phyloP scores from a whole-genome alignment of 2,329 filamentous ascomycete genomes.

The Claviceps humidiphila region DNA sequence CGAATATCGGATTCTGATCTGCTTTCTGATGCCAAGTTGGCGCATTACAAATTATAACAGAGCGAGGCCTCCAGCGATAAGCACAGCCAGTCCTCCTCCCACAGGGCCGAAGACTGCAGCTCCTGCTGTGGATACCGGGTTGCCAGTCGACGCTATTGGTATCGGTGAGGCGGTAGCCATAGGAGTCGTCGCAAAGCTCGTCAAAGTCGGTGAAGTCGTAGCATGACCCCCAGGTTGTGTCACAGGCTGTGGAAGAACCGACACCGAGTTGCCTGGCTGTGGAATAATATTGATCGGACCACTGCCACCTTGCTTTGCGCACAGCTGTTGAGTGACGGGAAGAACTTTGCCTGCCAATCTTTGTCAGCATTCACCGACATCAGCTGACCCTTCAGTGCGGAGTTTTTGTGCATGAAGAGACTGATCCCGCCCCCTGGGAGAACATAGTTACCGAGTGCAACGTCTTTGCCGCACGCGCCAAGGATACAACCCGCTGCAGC shows the following conservation, averaged over 20 bases:
- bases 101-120: background rate
- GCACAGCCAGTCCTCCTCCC: background rate
- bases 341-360: conserved; percentile 16
- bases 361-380: background rate
- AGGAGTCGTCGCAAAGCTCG: background rate
- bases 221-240: background rate
- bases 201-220: background rate
- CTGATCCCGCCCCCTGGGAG: too few relatives aligned
- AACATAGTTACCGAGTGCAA: conserved; percentile 15
- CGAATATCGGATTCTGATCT: too few relatives aligned
- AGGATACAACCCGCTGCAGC: conserved; percentile 17
- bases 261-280: background rate
- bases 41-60: background rate
- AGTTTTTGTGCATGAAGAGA: too few relatives aligned
- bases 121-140: background rate
- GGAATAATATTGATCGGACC: background rate
- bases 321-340: conserved; percentile 16
- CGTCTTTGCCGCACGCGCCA: conserved; percentile 15
- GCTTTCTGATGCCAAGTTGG: too few relatives aligned
- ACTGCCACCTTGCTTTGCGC: conserved; percentile 3
- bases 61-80: background rate
- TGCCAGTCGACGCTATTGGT: background rate
- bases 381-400: conserved; percentile 5
- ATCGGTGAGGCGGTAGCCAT: background rate
- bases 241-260: background rate